phyloP scores from a whole-genome alignment of 352 stramenopile genomes.

The Thalassiosira livingstoniorum region DNA sequence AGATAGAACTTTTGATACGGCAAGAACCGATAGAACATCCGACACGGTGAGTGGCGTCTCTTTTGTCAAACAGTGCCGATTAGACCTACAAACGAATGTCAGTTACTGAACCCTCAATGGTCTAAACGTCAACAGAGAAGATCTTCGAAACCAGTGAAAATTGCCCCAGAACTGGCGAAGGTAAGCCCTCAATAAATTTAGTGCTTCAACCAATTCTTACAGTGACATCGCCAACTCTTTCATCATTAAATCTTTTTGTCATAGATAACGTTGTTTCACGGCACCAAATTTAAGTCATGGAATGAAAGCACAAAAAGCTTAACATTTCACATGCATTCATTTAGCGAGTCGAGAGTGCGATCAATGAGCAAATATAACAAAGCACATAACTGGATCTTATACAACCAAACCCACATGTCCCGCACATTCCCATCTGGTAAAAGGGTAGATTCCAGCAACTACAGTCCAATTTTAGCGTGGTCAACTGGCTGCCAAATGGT shows the following conservation, averaged over 20 bases:
- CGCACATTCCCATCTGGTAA: slow-evolving; percentile 88
- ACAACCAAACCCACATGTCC: slow-evolving; percentile 87
- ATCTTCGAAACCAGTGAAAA: slow-evolving; percentile 43
- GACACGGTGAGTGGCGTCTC: not conserved
- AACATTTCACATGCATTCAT: slow-evolving; percentile 84
- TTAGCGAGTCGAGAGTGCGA: slow-evolving; percentile 82
- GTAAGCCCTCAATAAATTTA: too few species aligned
- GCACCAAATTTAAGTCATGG: slow-evolving; percentile 73
- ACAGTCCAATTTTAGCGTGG: slow-evolving; percentile 88
- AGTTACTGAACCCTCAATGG: too few species aligned
- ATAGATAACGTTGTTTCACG: slow-evolving; percentile 81
- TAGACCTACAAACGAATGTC: too few species aligned
- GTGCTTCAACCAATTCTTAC: too few species aligned
- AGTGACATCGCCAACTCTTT: too few species aligned
- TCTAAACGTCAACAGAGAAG: slow-evolving; percentile 42
- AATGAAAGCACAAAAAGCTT: slow-evolving; percentile 61
- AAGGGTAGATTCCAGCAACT: slow-evolving; percentile 90
- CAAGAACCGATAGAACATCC: slow-evolving; percentile 7
- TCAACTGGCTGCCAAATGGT: slow-evolving; percentile 89
- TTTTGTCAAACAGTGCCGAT: too few species aligned
- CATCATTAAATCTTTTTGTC: too few species aligned
- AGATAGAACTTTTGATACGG: slow-evolving; percentile 40
- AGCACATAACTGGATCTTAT: slow-evolving; percentile 72
- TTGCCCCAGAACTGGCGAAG: slow-evolving; percentile 74
- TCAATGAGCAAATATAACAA: slow-evolving; percentile 55